phyloP scores from a whole-genome alignment of 768 basidiomycete species.

The Panaeolus cyanescens region DNA sequence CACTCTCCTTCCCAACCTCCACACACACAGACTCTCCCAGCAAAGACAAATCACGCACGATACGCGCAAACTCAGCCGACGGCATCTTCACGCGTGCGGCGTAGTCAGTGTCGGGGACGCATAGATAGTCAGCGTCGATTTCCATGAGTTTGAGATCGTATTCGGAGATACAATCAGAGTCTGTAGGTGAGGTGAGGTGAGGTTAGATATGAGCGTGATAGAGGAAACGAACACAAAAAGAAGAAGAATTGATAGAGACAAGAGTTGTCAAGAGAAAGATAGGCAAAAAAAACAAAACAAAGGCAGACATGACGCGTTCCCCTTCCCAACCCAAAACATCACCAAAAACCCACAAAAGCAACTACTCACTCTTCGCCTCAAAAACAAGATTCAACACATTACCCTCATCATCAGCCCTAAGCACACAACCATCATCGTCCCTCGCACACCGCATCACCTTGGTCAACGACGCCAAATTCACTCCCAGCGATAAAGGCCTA shows the following conservation, averaged over 20 bases:
- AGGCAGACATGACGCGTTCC: background rate
- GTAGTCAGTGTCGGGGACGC: constrained; percentile 97
- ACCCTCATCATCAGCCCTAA: constrained; percentile 90
- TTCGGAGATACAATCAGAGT: constrained; percentile 90
- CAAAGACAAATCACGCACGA: constrained; percentile 87
- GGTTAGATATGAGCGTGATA: background rate
- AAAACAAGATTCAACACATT: constrained; percentile 89
- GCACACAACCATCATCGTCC: constrained; percentile 89
- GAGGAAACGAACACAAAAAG: background rate
- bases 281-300: background rate
- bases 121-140: constrained; percentile 92
- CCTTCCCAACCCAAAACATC: too few species aligned
- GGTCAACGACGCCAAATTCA: constrained; percentile 84
- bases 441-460: constrained; percentile 98
- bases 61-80: constrained; percentile 84
- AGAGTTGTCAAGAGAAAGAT: background rate
- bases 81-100: constrained; percentile 93
- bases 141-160: constrained; percentile 99
- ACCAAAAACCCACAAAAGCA: constrained; percentile 1
- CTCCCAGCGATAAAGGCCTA: constrained; percentile 88
- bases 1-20: constrained; percentile 94
- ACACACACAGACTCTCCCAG: constrained; percentile 95
- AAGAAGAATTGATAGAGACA: background rate
- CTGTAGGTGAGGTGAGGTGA: constrained; percentile 50
- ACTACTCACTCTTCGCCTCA: constrained; percentile 86